Evolutionary conservation across 2,329 filamentous ascomycete species (phyloP), one percentile per base, ranked within the genome.

Genomic region (Aspergillus amoenus): DNA sequence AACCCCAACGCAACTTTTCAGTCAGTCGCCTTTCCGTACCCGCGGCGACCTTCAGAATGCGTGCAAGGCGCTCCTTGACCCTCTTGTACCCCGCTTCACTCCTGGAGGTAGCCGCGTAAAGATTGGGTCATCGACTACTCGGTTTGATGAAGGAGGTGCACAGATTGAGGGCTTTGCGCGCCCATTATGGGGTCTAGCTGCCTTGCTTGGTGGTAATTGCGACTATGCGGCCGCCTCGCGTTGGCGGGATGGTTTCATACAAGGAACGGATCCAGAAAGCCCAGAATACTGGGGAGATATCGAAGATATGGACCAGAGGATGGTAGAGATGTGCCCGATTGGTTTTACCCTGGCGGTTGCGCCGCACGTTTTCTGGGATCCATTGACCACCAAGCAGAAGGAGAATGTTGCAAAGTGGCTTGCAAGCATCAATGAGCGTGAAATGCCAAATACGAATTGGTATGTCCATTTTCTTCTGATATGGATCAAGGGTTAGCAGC

Each of bases 311-410:
- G 90, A 93, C 68, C 89, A 93, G 77, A 80, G 89, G 24, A 93
- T 93, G 90, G 90, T 93, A 2, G 90, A 93, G 71, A 90, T 91
- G 81, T 92, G 89, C 68, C 89, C 89, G 1, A 80, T 93, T 57
- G 90, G 89, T 0, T 93, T 86, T 66, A 84, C 88, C 1, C 78
- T 93, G 52, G 88, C 88, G 32, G 86, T 91, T 52, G 88, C 86
- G 34, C 79, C 81, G 27, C 75, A 70, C 78, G 80, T 69, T 64
- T 82, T 91, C 57, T 92, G 88, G 88, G 78, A 86, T 13, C 84
- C 82, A 1, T 76, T 93, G 65, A 83, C 80, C 2, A 81, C 82
- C 15, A 79, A 79, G 62, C 84, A 90, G 69, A 85, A 81, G 65
- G 75, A 69, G 11, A 90, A 91, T 70, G 79, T 93, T 11, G 86